Base-by-base conservation (phyloP, 495 filamentous ascomycete genomes). In the Corynascus novoguineensis region DNA sequence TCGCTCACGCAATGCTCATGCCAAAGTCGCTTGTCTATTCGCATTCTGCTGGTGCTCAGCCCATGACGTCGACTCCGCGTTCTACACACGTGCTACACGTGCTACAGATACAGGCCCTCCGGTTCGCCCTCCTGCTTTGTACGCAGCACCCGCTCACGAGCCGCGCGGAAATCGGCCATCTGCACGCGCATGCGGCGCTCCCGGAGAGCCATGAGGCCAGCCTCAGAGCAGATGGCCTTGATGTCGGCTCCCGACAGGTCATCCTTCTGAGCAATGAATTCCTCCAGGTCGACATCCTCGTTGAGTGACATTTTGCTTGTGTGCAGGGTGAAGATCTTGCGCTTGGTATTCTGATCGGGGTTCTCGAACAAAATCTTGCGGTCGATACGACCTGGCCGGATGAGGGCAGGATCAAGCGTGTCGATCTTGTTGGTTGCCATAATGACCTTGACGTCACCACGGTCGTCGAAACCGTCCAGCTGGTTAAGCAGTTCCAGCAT, bases 371-470 rank as follows among this genome's bases (percentile, higher is more conserved):
- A 80, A 73, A 99, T 97, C 81, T 99, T 98, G 45, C 93, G 87
- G 73, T 99, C 93, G 67, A 99, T 99, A 83, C 93, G 90, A 62
- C 93, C 93, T 46, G 93, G 93, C 58, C 93, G 86, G 69, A 99
- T 99, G 60, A 99, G 78, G 45, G 93, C 93, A 44, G 93, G 93
- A 64, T 99, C 93, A 25, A 99, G 79, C 4, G 90, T 96, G 67
- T 99, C 93, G 60, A 99, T 99, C 81, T 99, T 99, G 82, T 99
- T 99, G 48, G 93, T 99, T 17, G 93, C 93, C 89, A 99, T 96
- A 72, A 99, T 90, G 51, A 99, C 93, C 79, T 99, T 99, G 71
- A 99, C 95, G 71, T 99, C 93, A 60, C 93, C 93, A 61, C 93
- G 87, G 72, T 99, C 93, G 72, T 99, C 93, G 74, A 99, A 99